A percentile compares a stretch with the other conserved stretches of the same genome.
These are phyloP conservation scores for Claviceps spartinae DNA, from an alignment of 2,329 filamentous ascomycete species.

Conservation along the genomic window DNA sequence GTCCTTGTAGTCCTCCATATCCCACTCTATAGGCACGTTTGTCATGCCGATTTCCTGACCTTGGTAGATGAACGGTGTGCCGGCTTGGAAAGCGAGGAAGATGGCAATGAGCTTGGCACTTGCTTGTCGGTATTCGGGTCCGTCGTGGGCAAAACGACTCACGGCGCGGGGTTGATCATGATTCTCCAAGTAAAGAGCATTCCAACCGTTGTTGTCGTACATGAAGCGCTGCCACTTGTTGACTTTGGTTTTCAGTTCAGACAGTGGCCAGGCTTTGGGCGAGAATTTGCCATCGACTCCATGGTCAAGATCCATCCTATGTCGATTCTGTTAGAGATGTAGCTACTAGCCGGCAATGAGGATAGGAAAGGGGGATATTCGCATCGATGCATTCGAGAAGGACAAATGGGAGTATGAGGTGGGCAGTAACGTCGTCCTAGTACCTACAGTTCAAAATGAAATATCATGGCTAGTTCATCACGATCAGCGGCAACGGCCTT, in stretches of 20 bases:
- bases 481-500: conserved; percentile 39
- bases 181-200: conserved; percentile 51
- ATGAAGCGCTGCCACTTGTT: conserved; percentile 47
- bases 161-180: conserved; percentile 52
- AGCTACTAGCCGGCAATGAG: not conserved
- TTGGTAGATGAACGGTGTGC: conserved; percentile 56
- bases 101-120: conserved; percentile 48
- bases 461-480: conserved; percentile 56
- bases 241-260: conserved; percentile 37
- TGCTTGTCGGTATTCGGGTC: conserved; percentile 31
- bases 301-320: conserved; percentile 35
- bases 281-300: conserved; percentile 31
- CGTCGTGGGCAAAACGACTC: conserved; percentile 38
- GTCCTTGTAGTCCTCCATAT: conserved; percentile 54
- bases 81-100: conserved; percentile 42
- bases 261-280: conserved; percentile 29
- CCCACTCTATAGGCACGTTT: conserved; percentile 48
- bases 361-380: not conserved
- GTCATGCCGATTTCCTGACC: conserved; percentile 56
- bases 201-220: conserved; percentile 48
- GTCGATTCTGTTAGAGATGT: not conserved
- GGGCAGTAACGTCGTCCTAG: conserved; percentile 7
- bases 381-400: not conserved
- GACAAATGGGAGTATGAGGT: not conserved
- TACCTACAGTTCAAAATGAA: conserved; percentile 50